Evolutionary conservation across 768 basidiomycete species (phyloP).

Genomic region (Mycena vitilis): DNA sequence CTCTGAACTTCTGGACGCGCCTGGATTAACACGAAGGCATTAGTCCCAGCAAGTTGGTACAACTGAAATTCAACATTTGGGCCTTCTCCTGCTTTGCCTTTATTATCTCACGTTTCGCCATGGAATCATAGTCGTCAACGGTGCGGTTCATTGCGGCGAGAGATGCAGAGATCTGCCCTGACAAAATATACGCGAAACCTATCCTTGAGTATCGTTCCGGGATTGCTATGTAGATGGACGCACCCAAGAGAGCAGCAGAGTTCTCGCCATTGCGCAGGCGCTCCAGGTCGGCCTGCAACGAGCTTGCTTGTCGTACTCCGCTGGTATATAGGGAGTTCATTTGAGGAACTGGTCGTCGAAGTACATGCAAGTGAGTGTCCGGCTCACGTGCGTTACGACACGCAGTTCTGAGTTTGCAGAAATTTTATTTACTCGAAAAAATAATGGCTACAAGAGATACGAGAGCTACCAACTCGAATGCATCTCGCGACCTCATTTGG

Average conservation of each 20-base stretch:
- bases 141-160: slow-evolving; percentile 94
- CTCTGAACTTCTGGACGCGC: slow-evolving; percentile 91
- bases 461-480: slow-evolving; percentile 1
- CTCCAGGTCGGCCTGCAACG: slow-evolving; percentile 88
- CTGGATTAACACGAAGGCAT: slow-evolving; percentile 52
- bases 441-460: no score
- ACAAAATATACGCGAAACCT: slow-evolving; percentile 42
- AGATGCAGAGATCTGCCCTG: slow-evolving; percentile 98
- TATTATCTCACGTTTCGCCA: slow-evolving; percentile 96
- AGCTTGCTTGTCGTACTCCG: slow-evolving; percentile 91
- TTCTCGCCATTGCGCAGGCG: slow-evolving; percentile 83
- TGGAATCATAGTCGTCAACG: slow-evolving; percentile 96
- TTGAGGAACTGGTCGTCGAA: slow-evolving; percentile 2
- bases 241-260: slow-evolving; percentile 87
- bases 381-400: no score
- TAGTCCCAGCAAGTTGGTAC: neutral
- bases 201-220: slow-evolving; percentile 30
- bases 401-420: no score
- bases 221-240: slow-evolving; percentile 42
- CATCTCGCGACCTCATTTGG: neutral
- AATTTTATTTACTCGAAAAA: no score
- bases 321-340: slow-evolving; percentile 98
- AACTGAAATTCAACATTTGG: slow-evolving; percentile 68
- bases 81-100: slow-evolving; percentile 98
- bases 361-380: neutral